These are phyloP conservation scores for Tilletiopsis washingtonensis DNA, from an alignment of 1,284 basidiomycete genomes.

Conservation along the genomic window DNA sequence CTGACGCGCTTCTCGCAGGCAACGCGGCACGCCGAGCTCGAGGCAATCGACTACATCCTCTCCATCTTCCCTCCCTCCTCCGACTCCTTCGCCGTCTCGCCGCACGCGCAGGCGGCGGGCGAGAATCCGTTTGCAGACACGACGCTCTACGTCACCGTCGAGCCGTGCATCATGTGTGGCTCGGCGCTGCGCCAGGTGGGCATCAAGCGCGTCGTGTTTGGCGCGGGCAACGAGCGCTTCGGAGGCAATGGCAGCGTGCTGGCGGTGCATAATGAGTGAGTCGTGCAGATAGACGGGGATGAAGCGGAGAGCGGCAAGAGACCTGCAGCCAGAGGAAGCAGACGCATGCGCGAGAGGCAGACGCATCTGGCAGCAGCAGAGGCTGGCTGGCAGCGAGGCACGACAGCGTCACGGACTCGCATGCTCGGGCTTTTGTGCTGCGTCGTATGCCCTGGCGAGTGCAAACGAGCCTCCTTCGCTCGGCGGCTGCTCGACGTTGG, in stretches of 20 bases:
- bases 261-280: conserved; percentile 69
- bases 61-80: conserved; percentile 48
- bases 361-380: neutral
- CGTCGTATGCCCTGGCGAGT: too few species aligned
- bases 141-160: conserved; percentile 93
- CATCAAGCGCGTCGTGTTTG: conserved; percentile 82
- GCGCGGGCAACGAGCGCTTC: conserved; percentile 92
- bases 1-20: conserved; percentile 56
- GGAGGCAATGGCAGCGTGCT: conserved; percentile 94
- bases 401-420: too few species aligned
- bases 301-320: too few species aligned
- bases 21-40: conserved; percentile 93
- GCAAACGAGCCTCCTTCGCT: neutral
- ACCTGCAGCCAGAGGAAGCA: too few species aligned
- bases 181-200: conserved; percentile 88
- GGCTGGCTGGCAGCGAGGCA: conserved; percentile 11
- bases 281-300: conserved; percentile 10
- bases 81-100: conserved; percentile 25
- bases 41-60: conserved; percentile 86
- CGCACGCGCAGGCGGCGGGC: conserved; percentile 19
- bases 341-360: too few species aligned
- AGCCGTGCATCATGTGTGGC: conserved; percentile 99
- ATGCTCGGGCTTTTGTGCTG: conserved; percentile 4
- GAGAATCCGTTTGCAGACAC: conserved; percentile 61
- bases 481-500: neutral